Evolutionary conservation across 2,329 filamentous ascomycete species (phyloP), one percentile per base, ranked within the genome.

Genomic region (Beauveria pseudobassiana): DNA sequence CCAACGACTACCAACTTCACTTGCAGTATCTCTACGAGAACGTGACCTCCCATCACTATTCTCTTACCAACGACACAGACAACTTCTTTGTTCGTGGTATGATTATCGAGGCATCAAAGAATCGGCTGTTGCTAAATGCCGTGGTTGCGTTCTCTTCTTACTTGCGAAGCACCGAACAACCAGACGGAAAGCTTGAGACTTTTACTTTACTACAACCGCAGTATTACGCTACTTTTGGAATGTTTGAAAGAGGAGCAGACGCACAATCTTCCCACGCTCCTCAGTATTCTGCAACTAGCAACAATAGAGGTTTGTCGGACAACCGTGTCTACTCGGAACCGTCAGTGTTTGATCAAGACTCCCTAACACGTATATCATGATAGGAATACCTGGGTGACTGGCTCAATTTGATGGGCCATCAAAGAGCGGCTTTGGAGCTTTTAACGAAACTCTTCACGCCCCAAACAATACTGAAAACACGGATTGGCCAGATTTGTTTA

Each of bases 321-420:
- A 42, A 7, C 2, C 28, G 6, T 50, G 5, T n/a, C 20, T 38
- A 12, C 18, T 50, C 16, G 2, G 40, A 10, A 7, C 22, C 2
- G 1, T 26, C 40, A 14, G 10, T n/a, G 10, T 30, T 12, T 20
- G 6, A 42, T 28, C 1, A 12, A 26, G 5, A 22, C 18, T 5
- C 18, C 14, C 43, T 46, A 53, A 34, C 62, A 22, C n/a, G 20
- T 43, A 49, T 26, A n/a, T 16, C 9, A 34, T 40, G 24, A 16
- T 20, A 96, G 91, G 95, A 98, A 75, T 96, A 92, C 69, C 81
- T 98, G 51, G 95, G 95, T 14, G 95, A 99, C 71, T 98, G 92
- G 92, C 86, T 96, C 59, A 97, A 96, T 69, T 80, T 98, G 18
- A 88, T 95, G 75, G 90, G 92, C 24, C 95, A 98, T 72, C 93